phyloP scores from a whole-genome alignment of 2,329 filamentous ascomycete species.

The Fusarium buharicum region DNA sequence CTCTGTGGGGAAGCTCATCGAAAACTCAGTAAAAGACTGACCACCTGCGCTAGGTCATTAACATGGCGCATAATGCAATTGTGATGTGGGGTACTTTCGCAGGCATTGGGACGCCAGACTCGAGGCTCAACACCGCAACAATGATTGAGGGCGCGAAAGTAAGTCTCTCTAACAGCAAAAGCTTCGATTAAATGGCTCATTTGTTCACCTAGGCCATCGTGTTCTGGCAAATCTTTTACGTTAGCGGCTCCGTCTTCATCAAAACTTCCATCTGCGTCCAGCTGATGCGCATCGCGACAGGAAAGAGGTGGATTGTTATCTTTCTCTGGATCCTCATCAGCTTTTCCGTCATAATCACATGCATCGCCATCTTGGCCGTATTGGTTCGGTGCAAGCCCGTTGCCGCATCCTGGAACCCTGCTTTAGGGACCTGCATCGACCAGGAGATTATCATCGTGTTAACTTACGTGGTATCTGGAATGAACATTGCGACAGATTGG shows the following conservation, averaged over 20 bases:
- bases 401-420: constrained; percentile 7
- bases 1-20: too few relatives aligned
- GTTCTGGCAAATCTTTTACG: constrained; percentile 23
- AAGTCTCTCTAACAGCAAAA: background rate
- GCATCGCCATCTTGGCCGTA: background rate
- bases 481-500: constrained; percentile 20
- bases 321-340: background rate
- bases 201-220: background rate
- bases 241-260: constrained; percentile 8
- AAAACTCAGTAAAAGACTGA: too few relatives aligned
- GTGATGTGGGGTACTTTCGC: constrained; percentile 12
- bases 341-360: constrained; percentile 1
- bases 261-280: constrained; percentile 20
- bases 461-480: constrained; percentile 14
- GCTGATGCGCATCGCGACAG: constrained; percentile 12
- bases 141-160: constrained; percentile 18
- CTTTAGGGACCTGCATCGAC: constrained; percentile 9
- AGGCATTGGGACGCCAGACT: constrained; percentile 9
- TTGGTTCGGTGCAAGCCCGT: constrained; percentile 13
- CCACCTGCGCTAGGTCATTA: too few relatives aligned
- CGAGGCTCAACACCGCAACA: background rate
- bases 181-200: too few relatives aligned
- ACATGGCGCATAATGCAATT: constrained; percentile 16
- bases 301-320: background rate
- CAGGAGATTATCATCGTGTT: constrained; percentile 5